Evolutionary conservation across 2,329 filamentous ascomycete genomes (phyloP), one percentile per base, ranked within the genome.

Genomic region (Trichoderma breve): DNA sequence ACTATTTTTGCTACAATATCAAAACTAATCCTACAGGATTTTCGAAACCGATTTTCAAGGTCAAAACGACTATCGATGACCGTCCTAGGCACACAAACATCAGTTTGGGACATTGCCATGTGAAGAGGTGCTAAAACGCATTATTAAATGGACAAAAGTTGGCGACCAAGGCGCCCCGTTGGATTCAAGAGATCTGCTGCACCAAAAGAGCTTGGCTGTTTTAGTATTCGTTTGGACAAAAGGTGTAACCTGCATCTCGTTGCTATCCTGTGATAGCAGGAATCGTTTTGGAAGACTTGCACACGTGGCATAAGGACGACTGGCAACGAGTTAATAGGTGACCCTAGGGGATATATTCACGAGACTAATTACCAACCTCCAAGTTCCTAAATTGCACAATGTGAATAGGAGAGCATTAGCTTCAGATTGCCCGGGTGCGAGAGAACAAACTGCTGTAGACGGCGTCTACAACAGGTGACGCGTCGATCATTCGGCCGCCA

Each of bases 381-480:
- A 77, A 76, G 76, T 82, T 86, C 86, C 86, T 88, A 88, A 79
- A 87, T 82, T 75, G 76, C 61, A 77, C 78, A 77, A 76, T 72
- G 75, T 81, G 78, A 81, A 80, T 80, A 81, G 81, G 82, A 83
- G 83, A 83, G 80, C 75, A 87, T 88, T 88, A 89, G 86, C 85
- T 84, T 86, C 87, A 95, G 78, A 94, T 93, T 82, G 92, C 92
- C 83, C 92, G 92, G 78, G 92, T 93, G 82, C 93, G 91, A 83
- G 92, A 93, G 86, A 96, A 97, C 84, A 97, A 90, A 88, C 93
- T 97, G 90, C 93, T 96, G 90, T 98, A 99, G 85, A 99, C 94
- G 79, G 95, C 95, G 84, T 99, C 96, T 82, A 98, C 95, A 84
- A 99, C 94, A 82, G 95, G 96, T 75, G 94, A 92, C 78, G 95